Evolutionary conservation across 2,329 filamentous ascomycete species (phyloP).

Genomic region (Thielaviopsis cerberus): DNA sequence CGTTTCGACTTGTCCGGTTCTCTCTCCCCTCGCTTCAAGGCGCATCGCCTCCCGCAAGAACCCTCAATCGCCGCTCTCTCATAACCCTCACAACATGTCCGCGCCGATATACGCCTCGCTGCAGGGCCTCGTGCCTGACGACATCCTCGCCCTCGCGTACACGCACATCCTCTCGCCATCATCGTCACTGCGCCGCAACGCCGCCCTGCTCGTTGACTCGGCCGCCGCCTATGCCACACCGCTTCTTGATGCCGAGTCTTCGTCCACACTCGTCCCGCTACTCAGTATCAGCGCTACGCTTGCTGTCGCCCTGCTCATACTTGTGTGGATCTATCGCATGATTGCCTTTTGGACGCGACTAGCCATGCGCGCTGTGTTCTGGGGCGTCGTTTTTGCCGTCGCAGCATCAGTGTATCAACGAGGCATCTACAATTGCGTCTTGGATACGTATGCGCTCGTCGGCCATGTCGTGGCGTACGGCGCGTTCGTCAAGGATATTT

Average conservation of each 20-base stretch:
- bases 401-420: conserved; percentile 43
- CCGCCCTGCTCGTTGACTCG: conserved; percentile 15
- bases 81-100: conserved; percentile 15
- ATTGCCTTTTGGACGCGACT: conserved; percentile 64
- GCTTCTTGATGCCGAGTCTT: conserved; percentile 23
- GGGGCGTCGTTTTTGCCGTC: conserved; percentile 36
- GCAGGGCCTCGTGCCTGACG: conserved; percentile 26
- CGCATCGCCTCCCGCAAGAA: not conserved
- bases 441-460: conserved; percentile 33
- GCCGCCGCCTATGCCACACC: conserved; percentile 18
- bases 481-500: conserved; percentile 32
- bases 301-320: conserved; percentile 17
- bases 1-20: no score
- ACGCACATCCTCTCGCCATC: conserved; percentile 29
- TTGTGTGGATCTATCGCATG: conserved; percentile 43
- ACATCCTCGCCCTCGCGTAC: conserved; percentile 25
- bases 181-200: conserved; percentile 23
- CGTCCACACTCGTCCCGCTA: conserved; percentile 19
- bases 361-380: conserved; percentile 43
- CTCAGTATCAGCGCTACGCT: conserved; percentile 16
- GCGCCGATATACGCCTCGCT: conserved; percentile 18
- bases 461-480: conserved; percentile 28
- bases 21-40: not conserved
- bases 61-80: no score
- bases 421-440: conserved; percentile 43